A percentile compares a stretch with the other conserved stretches of the same genome.
Conservation (phyloP, 2,329 filamentous ascomycete genomes). For the Geosmithia morbida region DNA sequence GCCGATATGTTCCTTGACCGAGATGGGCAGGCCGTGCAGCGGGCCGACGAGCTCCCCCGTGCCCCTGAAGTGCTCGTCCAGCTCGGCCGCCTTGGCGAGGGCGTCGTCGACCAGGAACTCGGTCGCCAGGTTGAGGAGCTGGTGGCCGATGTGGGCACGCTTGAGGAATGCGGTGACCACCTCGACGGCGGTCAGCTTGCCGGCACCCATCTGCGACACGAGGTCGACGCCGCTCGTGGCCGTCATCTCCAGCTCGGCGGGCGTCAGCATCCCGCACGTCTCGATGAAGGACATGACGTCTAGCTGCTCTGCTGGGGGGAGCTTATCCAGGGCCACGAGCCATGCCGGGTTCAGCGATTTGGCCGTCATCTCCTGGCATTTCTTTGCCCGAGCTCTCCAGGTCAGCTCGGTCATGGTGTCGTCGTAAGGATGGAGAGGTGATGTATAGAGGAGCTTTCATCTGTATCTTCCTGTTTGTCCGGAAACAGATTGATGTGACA, state of each 20-base stretch:
- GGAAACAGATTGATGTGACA: too few relatives aligned
- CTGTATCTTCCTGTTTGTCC: too few relatives aligned
- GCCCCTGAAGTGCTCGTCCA: conserved; percentile 26
- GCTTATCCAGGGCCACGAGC: not conserved
- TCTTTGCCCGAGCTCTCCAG: not conserved
- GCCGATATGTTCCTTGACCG: conserved; percentile 22
- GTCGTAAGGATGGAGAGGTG: too few relatives aligned
- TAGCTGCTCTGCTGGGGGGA: not conserved
- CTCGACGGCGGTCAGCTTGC: conserved; percentile 8
- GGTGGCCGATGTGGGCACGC: conserved; percentile 5
- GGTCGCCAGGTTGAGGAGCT: conserved; percentile 21
- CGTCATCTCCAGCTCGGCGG: conserved; percentile 31
- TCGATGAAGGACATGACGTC: conserved; percentile 19
- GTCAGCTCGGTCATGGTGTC: not conserved
- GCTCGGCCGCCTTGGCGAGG: conserved; percentile 21
- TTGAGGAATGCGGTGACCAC: conserved; percentile 13
- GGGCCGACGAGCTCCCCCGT: conserved; percentile 34
- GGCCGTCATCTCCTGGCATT: not conserved
- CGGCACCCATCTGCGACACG: conserved; percentile 7
- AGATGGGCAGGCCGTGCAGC: conserved; percentile 45
- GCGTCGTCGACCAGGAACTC: conserved; percentile 36
- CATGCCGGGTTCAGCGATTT: not conserved
- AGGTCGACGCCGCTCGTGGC: conserved; percentile 26
- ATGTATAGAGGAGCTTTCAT: too few relatives aligned
- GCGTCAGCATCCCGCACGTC: conserved; percentile 26